phyloP scores from a whole-genome alignment of 495 filamentous ascomycete genomes.

The Cudoniella acicularis region DNA sequence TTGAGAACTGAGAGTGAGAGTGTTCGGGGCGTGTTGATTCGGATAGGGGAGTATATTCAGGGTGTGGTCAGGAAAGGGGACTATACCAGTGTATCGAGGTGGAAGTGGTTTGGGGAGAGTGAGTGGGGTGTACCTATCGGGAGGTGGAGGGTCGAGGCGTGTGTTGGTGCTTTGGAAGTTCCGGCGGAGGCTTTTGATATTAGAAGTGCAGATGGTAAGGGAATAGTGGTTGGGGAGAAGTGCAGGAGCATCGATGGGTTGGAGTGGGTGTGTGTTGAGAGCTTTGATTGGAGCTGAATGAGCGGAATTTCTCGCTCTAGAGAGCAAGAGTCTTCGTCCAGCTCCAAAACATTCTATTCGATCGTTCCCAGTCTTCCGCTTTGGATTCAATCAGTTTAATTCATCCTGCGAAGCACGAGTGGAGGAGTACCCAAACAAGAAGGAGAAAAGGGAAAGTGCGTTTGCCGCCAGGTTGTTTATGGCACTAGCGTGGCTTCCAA shows the following conservation, averaged over 20 bases:
- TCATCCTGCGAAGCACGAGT: no score
- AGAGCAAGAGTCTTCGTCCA: no score
- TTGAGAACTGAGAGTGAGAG: constrained; percentile 30
- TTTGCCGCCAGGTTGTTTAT: no score
- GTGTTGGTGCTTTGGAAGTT: background rate
- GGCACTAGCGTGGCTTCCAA: no score
- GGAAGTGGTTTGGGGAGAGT: constrained; percentile 31
- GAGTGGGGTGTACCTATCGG: background rate
- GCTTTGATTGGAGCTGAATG: background rate
- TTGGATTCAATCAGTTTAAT: no score
- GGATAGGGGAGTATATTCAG: constrained; percentile 45
- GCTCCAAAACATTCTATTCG: no score
- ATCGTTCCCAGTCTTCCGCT: no score
- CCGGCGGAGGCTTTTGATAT: background rate
- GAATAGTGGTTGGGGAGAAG: background rate
- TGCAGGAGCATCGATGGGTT: background rate
- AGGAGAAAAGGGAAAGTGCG: no score
- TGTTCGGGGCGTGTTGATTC: constrained; percentile 40
- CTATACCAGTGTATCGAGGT: constrained; percentile 39
- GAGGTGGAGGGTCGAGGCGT: background rate
- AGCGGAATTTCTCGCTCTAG: no score
- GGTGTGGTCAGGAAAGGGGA: constrained; percentile 38
- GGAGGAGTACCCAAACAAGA: no score
- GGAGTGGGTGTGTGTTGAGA: background rate
- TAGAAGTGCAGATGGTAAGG: background rate